These are phyloP conservation scores for Trypanosoma congolense DNA, from an alignment of 208 protist species.

Conservation along the genomic window DNA sequence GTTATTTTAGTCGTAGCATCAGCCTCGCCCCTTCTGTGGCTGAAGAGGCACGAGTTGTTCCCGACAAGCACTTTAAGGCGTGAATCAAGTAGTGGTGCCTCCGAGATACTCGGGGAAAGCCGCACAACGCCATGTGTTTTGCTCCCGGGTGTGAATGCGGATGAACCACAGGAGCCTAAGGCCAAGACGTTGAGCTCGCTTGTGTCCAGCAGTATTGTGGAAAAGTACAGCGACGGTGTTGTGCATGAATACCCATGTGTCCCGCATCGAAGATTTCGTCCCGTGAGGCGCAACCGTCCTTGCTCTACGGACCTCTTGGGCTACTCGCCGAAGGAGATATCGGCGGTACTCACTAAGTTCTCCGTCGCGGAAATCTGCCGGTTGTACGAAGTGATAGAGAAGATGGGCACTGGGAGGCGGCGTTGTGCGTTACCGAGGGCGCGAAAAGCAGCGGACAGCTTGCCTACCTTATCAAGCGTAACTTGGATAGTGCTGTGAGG, in stretches of 20 bases:
- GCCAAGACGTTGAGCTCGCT: conserved; percentile 1
- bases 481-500: conserved; percentile 47
- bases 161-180: background rate
- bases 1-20: conserved; percentile 68
- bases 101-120: no score
- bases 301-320: conserved; percentile 32
- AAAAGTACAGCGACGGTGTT: conserved; percentile 17
- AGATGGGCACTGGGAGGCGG: conserved; percentile 55
- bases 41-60: conserved; percentile 50
- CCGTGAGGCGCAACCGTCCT: conserved; percentile 23
- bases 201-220: conserved; percentile 28
- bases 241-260: conserved; percentile 42
- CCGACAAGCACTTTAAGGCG: conserved; percentile 28
- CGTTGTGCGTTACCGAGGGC: conserved; percentile 47
- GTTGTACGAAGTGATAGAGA: conserved; percentile 53
- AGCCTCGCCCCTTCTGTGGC: conserved; percentile 57
- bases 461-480: conserved; percentile 45
- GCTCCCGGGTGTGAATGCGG: conserved; percentile 8
- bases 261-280: conserved; percentile 62
- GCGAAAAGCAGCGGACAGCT: conserved; percentile 26
- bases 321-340: conserved; percentile 34
- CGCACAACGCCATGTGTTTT: conserved; percentile 13
- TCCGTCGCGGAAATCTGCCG: conserved; percentile 39
- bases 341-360: conserved; percentile 25
- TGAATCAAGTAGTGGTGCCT: conserved; percentile 25